Conservation (phyloP, 2,329 filamentous ascomycete genomes). For the Botrytis fabae region DNA sequence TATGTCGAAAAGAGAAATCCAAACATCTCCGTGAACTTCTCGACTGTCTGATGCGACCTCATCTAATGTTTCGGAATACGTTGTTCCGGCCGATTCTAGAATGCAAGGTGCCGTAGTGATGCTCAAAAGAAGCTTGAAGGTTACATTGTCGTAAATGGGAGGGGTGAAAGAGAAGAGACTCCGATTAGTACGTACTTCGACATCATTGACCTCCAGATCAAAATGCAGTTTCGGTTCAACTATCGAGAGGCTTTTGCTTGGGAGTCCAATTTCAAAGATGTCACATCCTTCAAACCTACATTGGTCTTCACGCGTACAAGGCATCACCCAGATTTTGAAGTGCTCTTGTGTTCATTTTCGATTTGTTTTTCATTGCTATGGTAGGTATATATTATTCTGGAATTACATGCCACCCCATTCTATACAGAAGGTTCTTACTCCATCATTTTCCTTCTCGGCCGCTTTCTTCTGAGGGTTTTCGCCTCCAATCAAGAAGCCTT, state of each 20-base stretch:
- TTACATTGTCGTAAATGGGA: background rate
- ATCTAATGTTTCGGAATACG: background rate
- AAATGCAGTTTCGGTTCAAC: background rate
- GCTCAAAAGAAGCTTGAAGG: background rate
- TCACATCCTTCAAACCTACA: background rate
- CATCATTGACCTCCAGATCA: background rate
- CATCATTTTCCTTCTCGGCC: constrained; percentile 40
- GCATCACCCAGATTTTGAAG: background rate
- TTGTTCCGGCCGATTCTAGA: constrained; percentile 13
- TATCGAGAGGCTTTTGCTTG: background rate
- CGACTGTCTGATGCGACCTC: background rate
- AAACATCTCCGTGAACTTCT: background rate
- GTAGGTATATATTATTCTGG: background rate
- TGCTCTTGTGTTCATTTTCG: background rate
- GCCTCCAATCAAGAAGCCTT: constrained; percentile 85
- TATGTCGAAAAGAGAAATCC: background rate
- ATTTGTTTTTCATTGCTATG: background rate
- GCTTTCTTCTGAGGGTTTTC: constrained; percentile 46
- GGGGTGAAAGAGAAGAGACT: background rate
- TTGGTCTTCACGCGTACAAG: background rate
- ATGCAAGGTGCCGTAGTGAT: background rate
- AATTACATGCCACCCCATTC: constrained; percentile 91
- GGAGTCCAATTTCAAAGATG: background rate
- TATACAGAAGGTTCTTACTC: constrained; percentile 74
- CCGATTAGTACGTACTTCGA: background rate